phyloP scores from a whole-genome alignment of 108 stramenopile genomes.

The Poteriospumella lacustris region DNA sequence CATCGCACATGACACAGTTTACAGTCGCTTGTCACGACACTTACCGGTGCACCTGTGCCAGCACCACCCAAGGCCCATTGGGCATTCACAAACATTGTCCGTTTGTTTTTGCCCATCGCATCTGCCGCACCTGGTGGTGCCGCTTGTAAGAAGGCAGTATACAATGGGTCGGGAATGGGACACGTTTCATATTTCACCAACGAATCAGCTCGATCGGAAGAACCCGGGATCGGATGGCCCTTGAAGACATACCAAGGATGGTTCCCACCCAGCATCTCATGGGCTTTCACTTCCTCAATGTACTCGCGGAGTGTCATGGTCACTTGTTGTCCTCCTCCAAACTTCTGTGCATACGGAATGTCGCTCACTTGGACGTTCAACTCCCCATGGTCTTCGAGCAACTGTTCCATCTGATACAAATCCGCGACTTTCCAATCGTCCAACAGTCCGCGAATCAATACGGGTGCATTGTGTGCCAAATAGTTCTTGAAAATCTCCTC shows the following conservation, averaged over 20 bases:
- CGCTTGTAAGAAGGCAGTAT: background rate
- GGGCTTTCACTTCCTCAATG: background rate
- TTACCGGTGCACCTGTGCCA: constrained; percentile 27
- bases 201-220: background rate
- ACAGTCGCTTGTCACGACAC: background rate
- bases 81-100: constrained; percentile 25
- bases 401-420: background rate
- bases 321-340: background rate
- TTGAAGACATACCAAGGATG: constrained; percentile 34
- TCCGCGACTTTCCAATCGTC: constrained; percentile 19
- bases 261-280: background rate
- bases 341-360: constrained; percentile 31
- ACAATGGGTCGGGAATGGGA: background rate
- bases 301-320: constrained; percentile 26
- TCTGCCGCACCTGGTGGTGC: background rate
- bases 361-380: constrained; percentile 15
- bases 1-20: too few relatives aligned
- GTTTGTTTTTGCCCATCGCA: background rate
- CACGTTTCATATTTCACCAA: background rate
- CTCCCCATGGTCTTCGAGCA: background rate
- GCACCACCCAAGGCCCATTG: constrained; percentile 30
- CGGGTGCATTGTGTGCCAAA: background rate
- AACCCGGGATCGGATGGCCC: background rate
- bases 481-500: constrained; percentile 25
- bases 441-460: constrained; percentile 12